These are phyloP conservation scores for Colletotrichum phormii DNA, from an alignment of 2,329 filamentous ascomycete genomes.

Conservation along the genomic window DNA sequence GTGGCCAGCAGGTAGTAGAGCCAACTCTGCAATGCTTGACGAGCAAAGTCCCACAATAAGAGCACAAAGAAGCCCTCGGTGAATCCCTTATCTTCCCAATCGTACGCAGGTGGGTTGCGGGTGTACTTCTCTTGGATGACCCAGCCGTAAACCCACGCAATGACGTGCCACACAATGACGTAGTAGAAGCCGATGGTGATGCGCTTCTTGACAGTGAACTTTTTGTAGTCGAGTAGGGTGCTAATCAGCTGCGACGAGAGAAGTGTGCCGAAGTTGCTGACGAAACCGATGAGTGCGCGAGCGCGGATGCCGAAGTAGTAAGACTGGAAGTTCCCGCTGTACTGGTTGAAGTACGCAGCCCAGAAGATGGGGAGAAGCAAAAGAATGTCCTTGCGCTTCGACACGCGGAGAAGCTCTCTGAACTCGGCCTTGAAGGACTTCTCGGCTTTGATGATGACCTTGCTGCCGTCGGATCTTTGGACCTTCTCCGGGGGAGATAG, in stretches of 20 bases:
- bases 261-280: constrained; percentile 49
- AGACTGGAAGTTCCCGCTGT: constrained; percentile 59
- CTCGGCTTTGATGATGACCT: constrained; percentile 40
- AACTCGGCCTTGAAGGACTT: constrained; percentile 41
- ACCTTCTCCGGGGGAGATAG: constrained; percentile 45
- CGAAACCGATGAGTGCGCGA: constrained; percentile 59
- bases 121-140: constrained; percentile 64
- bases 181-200: constrained; percentile 58
- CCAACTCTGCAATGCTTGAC: constrained; percentile 66
- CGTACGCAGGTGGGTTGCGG: constrained; percentile 49
- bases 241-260: constrained; percentile 58
- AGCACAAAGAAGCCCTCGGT: constrained; percentile 60
- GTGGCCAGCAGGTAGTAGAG: constrained; percentile 66
- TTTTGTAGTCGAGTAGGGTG: constrained; percentile 56
- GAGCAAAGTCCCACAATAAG: constrained; percentile 60
- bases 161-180: constrained; percentile 55
- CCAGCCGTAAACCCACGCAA: constrained; percentile 65
- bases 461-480: constrained; percentile 42
- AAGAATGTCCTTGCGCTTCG: constrained; percentile 38
- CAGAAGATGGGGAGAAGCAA: constrained; percentile 42
- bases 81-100: constrained; percentile 57
- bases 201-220: constrained; percentile 50
- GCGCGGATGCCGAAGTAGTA: constrained; percentile 54
- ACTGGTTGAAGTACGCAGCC: constrained; percentile 46
- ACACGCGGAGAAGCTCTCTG: constrained; percentile 39